Percentiles rank a stretch among this genome's conserved stretches.
Conservation (phyloP, 1,139 yeast genomes). For the Debaryomyces sp. region DNA sequence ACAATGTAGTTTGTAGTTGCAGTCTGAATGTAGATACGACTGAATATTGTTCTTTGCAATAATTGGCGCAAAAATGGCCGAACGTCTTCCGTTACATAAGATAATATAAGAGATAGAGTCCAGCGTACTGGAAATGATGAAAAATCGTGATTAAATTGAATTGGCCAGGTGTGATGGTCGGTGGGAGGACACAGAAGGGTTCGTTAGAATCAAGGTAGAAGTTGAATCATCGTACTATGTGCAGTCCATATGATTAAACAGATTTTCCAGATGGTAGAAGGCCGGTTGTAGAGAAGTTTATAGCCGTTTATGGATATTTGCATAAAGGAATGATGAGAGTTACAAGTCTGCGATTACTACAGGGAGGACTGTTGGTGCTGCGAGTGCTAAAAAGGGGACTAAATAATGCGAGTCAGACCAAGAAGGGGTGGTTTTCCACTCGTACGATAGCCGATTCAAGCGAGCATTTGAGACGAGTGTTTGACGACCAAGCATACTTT, state of each 20-base stretch:
- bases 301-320: too few relatives aligned
- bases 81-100: neutral
- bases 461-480: conserved; percentile 32
- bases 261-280: neutral
- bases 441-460: neutral
- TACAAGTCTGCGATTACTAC: neutral
- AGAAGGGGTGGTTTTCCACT: conserved; percentile 2
- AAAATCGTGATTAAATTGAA: neutral
- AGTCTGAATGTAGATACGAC: neutral
- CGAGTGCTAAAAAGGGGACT: neutral
- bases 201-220: neutral
- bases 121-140: neutral
- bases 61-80: neutral
- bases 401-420: neutral
- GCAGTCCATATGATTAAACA: conserved; percentile 2
- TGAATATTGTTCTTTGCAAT: neutral
- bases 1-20: neutral
- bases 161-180: neutral
- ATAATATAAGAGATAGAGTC: neutral
- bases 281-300: neutral
- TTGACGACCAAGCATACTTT: conserved; percentile 51
- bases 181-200: neutral
- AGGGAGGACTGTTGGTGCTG: neutral
- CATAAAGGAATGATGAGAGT: neutral
- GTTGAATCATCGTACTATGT: neutral